phyloP scores from a whole-genome alignment of 2,329 filamentous ascomycete species.

The Cladosporium austrohemisphaericum region DNA sequence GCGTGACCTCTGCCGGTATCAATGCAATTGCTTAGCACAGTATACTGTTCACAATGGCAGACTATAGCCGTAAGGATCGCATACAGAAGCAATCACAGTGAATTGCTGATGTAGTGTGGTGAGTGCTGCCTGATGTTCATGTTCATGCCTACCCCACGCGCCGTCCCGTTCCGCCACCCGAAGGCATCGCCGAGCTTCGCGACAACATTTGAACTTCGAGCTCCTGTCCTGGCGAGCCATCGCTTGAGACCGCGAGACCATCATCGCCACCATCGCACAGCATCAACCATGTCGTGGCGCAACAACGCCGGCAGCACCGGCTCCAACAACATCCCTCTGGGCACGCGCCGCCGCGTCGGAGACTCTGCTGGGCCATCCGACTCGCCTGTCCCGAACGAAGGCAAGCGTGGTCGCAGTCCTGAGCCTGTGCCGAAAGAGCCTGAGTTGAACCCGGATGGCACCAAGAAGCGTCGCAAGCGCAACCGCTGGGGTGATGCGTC shows the following conservation, averaged over 20 bases:
- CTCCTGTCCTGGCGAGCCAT: no score
- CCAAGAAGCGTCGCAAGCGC: constrained; percentile 91
- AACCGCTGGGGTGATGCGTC: constrained; percentile 97
- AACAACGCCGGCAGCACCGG: constrained; percentile 80
- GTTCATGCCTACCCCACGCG: no score
- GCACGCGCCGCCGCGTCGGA: constrained; percentile 75
- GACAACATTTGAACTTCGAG: no score
- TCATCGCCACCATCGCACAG: constrained; percentile 7
- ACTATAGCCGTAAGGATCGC: no score
- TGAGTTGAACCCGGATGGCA: constrained; percentile 60
- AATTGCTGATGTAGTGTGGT: no score
- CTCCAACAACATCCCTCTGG: constrained; percentile 95
- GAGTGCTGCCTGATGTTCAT: no score
- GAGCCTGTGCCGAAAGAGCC: constrained; percentile 33
- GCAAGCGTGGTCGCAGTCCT: constrained; percentile 90
- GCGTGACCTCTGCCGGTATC: no score
- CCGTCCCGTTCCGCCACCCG: no score
- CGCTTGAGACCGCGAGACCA: not conserved
- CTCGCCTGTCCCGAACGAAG: constrained; percentile 34
- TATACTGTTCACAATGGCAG: no score
- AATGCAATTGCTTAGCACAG: no score
- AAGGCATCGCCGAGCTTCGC: no score
- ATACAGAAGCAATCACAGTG: no score
- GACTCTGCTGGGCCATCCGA: constrained; percentile 49
- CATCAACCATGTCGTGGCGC: constrained; percentile 57